phyloP scores from a whole-genome alignment of 106 monocot species.

The Dendrobium chrysotoxum region DNA sequence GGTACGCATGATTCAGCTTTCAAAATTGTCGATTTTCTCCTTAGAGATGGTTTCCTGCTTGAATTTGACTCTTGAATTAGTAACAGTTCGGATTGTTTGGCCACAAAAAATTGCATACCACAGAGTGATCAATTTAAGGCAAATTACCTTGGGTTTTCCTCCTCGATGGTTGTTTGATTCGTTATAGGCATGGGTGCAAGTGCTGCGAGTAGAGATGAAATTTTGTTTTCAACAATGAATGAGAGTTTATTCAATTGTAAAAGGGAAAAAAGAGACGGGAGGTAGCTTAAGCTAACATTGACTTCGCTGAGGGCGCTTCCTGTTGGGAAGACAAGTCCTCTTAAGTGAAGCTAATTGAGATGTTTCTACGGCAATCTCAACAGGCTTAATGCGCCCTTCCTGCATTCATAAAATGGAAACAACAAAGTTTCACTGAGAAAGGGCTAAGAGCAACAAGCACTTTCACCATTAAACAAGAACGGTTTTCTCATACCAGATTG shows the following conservation, averaged over 20 bases:
- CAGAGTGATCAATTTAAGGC: not conserved
- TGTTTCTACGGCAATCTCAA: slow-evolving; percentile 7
- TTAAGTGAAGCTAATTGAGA: slow-evolving; percentile 2
- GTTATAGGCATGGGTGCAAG: slow-evolving; percentile 11
- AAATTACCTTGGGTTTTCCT: slow-evolving; percentile 23
- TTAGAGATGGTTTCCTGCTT: slow-evolving; percentile 20
- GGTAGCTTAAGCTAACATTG: slow-evolving; percentile 19
- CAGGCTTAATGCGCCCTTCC: not conserved
- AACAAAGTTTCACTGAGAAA: not conserved
- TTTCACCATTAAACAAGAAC: not conserved
- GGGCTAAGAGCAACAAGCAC: not conserved
- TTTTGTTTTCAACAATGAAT: not conserved
- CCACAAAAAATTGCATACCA: no score
- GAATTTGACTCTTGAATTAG: not conserved
- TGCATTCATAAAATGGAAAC: not conserved
- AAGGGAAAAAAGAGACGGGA: not conserved
- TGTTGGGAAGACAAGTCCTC: slow-evolving; percentile 11
- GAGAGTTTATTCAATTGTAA: not conserved
- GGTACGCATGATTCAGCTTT: slow-evolving; percentile 13
- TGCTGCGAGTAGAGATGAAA: slow-evolving; percentile 16
- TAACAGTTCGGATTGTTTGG: not conserved
- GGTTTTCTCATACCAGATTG: slow-evolving; percentile 11
- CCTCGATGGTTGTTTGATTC: slow-evolving; percentile 11
- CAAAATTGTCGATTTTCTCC: slow-evolving; percentile 16
- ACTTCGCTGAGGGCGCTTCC: slow-evolving; percentile 26